Percentiles rank a stretch among this genome's conserved stretches.
phyloP scores from a whole-genome alignment of 495 filamentous ascomycete species.

The Aspergillus biplanus region DNA sequence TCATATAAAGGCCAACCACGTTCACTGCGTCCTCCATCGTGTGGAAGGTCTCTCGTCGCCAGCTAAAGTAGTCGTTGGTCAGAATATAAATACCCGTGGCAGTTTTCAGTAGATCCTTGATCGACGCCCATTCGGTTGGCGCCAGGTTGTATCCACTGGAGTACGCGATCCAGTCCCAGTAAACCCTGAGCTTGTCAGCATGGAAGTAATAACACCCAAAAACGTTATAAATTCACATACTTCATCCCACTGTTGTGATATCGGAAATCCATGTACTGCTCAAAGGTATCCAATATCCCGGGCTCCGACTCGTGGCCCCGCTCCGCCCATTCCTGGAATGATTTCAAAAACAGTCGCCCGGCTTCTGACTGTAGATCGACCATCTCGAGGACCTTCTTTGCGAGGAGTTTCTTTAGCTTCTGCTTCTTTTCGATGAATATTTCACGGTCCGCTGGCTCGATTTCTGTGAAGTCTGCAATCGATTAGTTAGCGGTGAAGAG shows the following conservation, averaged over 20 bases:
- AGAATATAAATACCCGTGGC: not conserved
- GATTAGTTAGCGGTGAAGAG: not conserved
- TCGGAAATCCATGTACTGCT: not conserved
- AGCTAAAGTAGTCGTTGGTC: slow-evolving; percentile 2
- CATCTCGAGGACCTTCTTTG: not conserved
- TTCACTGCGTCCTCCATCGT: not conserved
- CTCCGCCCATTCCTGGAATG: not conserved
- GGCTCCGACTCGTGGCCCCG: not conserved
- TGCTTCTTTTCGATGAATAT: not conserved
- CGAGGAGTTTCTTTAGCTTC: not conserved
- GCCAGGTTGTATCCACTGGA: slow-evolving; percentile 1
- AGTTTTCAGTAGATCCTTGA: not conserved
- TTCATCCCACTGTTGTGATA: slow-evolving; percentile 1
- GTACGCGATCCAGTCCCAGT: slow-evolving; percentile 2
- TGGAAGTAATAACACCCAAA: not conserved
- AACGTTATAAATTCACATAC: not conserved
- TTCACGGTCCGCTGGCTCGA: not conserved
- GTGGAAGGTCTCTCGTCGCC: not conserved
- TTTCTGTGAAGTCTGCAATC: not conserved
- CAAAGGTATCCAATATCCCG: not conserved
- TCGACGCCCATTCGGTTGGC: not conserved
- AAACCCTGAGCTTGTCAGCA: not conserved
- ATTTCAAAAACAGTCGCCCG: not conserved
- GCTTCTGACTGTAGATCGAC: not conserved
- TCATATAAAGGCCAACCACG: not conserved